Percentiles rank a stretch among this genome's conserved stretches.
Conservation (phyloP, 352 stramenopile species). For the Aphanomyces invadans region DNA sequence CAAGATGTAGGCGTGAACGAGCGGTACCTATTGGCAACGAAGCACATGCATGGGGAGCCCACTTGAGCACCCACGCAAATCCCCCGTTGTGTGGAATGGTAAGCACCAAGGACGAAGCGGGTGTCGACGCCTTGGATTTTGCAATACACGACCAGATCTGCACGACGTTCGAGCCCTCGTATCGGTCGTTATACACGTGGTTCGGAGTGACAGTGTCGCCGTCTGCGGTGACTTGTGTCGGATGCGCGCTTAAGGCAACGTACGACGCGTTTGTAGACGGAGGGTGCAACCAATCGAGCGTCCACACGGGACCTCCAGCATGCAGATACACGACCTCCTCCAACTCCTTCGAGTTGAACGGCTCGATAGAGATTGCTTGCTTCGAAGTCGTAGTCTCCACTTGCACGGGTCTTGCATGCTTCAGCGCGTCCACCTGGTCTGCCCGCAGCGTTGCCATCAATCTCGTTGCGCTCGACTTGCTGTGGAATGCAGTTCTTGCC, state of each 20-base stretch:
- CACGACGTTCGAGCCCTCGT: slow-evolving; percentile 12
- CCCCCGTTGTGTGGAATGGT: slow-evolving; percentile 68
- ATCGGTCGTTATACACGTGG: slow-evolving; percentile 18
- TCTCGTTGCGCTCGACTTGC: no score
- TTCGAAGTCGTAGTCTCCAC: not conserved
- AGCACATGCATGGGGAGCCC: slow-evolving; percentile 39
- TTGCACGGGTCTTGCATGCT: not conserved
- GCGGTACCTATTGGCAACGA: no score
- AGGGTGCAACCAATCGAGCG: slow-evolving; percentile 7
- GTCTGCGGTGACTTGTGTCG: not conserved
- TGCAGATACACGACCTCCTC: slow-evolving; percentile 8
- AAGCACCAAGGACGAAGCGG: slow-evolving; percentile 39
- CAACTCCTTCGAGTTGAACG: not conserved
- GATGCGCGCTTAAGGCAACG: slow-evolving; percentile 17
- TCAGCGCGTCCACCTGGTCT: not conserved
- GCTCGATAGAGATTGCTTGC: not conserved
- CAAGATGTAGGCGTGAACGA: no score
- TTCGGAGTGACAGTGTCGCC: not conserved
- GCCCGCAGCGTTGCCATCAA: not conserved
- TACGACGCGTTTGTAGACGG: not conserved
- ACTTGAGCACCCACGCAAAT: slow-evolving; percentile 76
- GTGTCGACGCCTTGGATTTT: not conserved
- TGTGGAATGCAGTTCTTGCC: not conserved
- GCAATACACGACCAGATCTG: slow-evolving; percentile 18
- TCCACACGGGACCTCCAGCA: slow-evolving; percentile 17